A percentile compares a stretch with the other conserved stretches of the same genome.
These are phyloP conservation scores for Cercophora sp. DNA, from an alignment of 495 filamentous ascomycete species.

Conservation along the genomic window DNA sequence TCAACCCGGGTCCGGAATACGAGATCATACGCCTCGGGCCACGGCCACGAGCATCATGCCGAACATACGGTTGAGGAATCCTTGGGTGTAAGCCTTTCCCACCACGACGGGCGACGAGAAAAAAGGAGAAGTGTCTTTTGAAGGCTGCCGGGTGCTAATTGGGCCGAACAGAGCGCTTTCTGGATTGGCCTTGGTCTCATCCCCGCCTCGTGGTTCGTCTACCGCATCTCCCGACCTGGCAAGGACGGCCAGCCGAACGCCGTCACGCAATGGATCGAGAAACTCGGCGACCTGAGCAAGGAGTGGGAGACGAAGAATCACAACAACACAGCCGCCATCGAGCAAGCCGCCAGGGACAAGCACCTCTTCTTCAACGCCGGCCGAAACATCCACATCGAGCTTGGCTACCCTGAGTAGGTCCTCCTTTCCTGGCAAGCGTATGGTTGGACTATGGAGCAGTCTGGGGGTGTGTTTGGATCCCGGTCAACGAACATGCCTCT, in stretches of 20 bases:
- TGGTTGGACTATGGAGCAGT: too few species aligned
- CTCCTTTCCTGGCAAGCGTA: too few species aligned
- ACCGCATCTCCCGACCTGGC: conserved; percentile 39
- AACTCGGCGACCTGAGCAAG: conserved; percentile 34
- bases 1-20: conserved; percentile 26
- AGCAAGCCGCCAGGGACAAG: conserved; percentile 49
- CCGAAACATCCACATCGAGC: conserved; percentile 35
- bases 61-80: conserved; percentile 35
- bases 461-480: too few species aligned
- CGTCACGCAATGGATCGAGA: conserved; percentile 30
- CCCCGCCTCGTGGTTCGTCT: conserved; percentile 30
- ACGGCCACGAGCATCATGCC: conserved; percentile 31
- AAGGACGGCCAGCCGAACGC: conserved; percentile 38
- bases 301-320: conserved; percentile 39
- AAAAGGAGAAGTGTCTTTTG: too few species aligned
- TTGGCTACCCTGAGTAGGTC: conserved; percentile 48
- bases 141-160: too few species aligned
- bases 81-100: conserved; percentile 47
- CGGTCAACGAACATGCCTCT: too few species aligned
- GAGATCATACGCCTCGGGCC: conserved; percentile 44
- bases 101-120: too few species aligned
- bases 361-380: conserved; percentile 35
- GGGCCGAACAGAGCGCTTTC: conserved; percentile 31
- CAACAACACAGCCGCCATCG: conserved; percentile 34
- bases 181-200: conserved; percentile 36